phyloP scores from a whole-genome alignment of 2,329 filamentous ascomycete species.

The Mollisia scopiformis region DNA sequence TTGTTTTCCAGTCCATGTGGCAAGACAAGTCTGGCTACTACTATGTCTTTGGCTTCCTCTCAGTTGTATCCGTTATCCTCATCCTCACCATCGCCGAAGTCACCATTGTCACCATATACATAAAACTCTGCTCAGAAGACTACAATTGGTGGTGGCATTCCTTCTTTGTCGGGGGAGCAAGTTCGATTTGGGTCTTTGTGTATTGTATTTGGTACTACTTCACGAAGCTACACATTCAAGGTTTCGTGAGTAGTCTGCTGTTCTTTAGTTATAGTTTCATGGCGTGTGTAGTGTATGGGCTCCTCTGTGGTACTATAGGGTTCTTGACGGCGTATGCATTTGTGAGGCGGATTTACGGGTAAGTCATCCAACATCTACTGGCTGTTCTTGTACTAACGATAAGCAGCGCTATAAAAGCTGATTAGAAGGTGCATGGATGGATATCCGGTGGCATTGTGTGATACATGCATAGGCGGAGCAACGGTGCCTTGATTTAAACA shows the following conservation, averaged over 20 bases:
- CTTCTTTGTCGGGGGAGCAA: slow-evolving; percentile 77
- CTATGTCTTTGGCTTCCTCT: slow-evolving; percentile 87
- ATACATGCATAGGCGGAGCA: background rate
- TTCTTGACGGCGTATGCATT: slow-evolving; percentile 86
- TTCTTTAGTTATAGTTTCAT: slow-evolving; percentile 88
- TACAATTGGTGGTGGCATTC: slow-evolving; percentile 94
- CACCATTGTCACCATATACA: slow-evolving; percentile 81
- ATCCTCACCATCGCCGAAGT: slow-evolving; percentile 80
- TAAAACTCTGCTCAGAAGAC: slow-evolving; percentile 83
- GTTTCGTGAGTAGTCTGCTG: slow-evolving; percentile 76
- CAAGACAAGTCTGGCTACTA: slow-evolving; percentile 92
- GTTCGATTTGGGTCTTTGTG: slow-evolving; percentile 78
- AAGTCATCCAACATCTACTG: slow-evolving; percentile 37
- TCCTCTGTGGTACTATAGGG: slow-evolving; percentile 81
- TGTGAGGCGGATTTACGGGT: slow-evolving; percentile 82
- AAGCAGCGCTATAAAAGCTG: slow-evolving; percentile 1
- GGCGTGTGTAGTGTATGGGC: slow-evolving; percentile 78
- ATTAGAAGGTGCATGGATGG: background rate
- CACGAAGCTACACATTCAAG: slow-evolving; percentile 78
- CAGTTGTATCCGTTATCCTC: slow-evolving; percentile 72
- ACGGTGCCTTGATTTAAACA: background rate
- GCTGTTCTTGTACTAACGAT: background rate
- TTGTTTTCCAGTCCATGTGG: slow-evolving; percentile 86
- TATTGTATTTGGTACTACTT: slow-evolving; percentile 87
- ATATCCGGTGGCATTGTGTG: background rate